Base-by-base conservation (phyloP, 73 alveolate genomes). In the Paramecium octaurelia region DNA sequence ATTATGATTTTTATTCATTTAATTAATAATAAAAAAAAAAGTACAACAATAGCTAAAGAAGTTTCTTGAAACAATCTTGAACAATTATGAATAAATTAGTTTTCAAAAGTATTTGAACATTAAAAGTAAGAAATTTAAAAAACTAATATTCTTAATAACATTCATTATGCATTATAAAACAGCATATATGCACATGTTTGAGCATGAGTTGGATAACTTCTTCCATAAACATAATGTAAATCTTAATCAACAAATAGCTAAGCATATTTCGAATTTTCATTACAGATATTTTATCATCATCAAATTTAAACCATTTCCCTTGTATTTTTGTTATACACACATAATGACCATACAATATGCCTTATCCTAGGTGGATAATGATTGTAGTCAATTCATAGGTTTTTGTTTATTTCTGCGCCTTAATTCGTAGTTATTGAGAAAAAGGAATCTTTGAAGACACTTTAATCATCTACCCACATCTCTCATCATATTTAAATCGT, bases 161-260 rank as follows among this genome's bases (percentile, higher is more conserved):
- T 73, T 80, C 91, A 80, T 89, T 44, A 40, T 69, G 46, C 85
- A 21, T 71, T 34, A 70, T 89, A 89, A 89, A 89, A 70, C 35
- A 89, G 23, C 94, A 89, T 89, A 69, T 89, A 89, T 23, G 94
- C 94, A 89, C 94, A 71, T n/a, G 92, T 20, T 7, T 58, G 46
- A 46, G 23, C n/a, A 36, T 35, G 42, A n/a, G 43, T 80, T 80
- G 70, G 50, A 80, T 71, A 59, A 24, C 50, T 71, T 23, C 94
- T 69, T 42, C 94, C 94, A 89, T 70, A 89, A 5, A 69, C 70
- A 69, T 10, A 60, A 35, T 86, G 54, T 38, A 58, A 21, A 36
- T 69, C 64, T 35, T 35, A 21, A 46, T 70, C 85, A 44, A 64
- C 29, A 29, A 42, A 89, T 6, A 68, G 2, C 86, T 46, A 31